phyloP scores from a whole-genome alignment of 2,329 filamentous ascomycete species.

The Zymoseptoria pseudotritici region DNA sequence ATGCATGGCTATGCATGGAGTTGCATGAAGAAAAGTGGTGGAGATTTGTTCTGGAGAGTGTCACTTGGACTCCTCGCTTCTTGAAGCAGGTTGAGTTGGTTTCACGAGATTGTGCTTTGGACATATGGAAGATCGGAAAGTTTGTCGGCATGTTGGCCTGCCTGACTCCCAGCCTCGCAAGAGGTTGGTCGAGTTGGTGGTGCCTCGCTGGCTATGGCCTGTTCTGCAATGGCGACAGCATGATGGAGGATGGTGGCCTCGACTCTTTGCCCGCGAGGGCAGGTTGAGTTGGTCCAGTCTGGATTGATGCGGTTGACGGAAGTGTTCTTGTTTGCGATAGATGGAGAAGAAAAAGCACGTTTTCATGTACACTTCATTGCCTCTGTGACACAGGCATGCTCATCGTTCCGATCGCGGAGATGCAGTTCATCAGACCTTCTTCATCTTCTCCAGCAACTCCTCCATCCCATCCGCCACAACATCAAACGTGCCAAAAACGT shows the following conservation, averaged over 20 bases:
- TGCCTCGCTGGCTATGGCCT: not conserved
- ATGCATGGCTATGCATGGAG: too few relatives aligned
- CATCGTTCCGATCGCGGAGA: too few relatives aligned
- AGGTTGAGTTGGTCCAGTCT: not conserved
- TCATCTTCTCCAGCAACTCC: conserved; percentile 25
- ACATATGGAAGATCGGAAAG: not conserved
- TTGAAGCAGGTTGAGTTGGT: not conserved
- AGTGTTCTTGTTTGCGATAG: not conserved
- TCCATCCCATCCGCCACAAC: conserved; percentile 22
- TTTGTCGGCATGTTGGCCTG: not conserved
- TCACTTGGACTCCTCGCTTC: not conserved
- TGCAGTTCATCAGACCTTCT: not conserved
- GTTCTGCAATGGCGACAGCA: not conserved
- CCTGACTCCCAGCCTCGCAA: not conserved
- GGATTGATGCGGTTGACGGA: not conserved
- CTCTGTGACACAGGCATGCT: not conserved
- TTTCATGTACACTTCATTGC: not conserved
- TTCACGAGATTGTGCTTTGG: not conserved
- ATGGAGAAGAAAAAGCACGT: not conserved
- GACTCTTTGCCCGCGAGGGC: not conserved
- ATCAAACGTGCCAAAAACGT: conserved; percentile 27
- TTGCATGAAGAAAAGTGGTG: not conserved
- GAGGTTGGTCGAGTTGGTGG: not conserved
- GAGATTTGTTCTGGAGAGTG: not conserved
- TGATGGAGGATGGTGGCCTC: not conserved